A percentile compares a stretch with the other conserved stretches of the same genome.
Conservation (phyloP, 106 monocot genomes). For the Posidonia australis region DNA sequence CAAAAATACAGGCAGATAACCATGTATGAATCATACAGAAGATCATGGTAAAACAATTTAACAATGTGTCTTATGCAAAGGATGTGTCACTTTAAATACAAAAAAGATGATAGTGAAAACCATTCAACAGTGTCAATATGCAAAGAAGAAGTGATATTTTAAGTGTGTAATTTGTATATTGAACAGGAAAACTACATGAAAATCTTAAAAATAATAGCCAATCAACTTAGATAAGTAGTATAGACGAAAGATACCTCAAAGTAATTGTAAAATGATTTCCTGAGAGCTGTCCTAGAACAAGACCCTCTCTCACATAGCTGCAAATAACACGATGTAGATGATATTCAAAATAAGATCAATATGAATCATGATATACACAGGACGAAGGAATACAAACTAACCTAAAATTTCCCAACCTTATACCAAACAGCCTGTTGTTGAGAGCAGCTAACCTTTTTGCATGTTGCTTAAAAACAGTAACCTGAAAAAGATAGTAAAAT, state of each 20-base stretch:
- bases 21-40: no score
- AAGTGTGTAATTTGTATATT: neutral
- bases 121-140: no score
- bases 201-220: neutral
- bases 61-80: no score
- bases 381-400: conserved; percentile 13
- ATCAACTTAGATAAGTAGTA: neutral
- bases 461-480: conserved; percentile 87
- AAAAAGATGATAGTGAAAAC: no score
- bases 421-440: conserved; percentile 74
- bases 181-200: neutral
- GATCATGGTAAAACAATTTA: no score
- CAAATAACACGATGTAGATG: neutral
- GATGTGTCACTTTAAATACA: no score
- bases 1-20: no score
- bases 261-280: conserved; percentile 92
- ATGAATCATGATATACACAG: neutral
- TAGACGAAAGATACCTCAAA: conserved; percentile 61
- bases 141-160: no score
- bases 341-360: neutral
- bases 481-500: conserved; percentile 28
- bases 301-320: conserved; percentile 83
- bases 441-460: conserved; percentile 68
- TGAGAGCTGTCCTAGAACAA: conserved; percentile 79
- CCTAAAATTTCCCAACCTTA: conserved; percentile 90